Percentiles rank a stretch among this genome's conserved stretches.
These are phyloP conservation scores for Talaromyces sp. DNA, from an alignment of 2,329 filamentous ascomycete species.

Conservation along the genomic window DNA sequence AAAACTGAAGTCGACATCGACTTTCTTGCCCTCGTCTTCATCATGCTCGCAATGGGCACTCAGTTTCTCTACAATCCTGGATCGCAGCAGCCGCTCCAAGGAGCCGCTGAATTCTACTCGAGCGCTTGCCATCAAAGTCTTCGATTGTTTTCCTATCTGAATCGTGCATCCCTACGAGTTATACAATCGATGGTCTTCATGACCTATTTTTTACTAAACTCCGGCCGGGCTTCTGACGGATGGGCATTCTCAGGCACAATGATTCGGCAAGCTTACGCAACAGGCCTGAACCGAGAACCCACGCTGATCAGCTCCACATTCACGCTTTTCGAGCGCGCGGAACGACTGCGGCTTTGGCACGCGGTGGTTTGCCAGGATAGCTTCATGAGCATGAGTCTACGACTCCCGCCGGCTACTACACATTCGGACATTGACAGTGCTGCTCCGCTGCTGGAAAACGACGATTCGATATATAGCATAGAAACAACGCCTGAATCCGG, in stretches of 20 bases:
- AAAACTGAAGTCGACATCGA: slow-evolving; percentile 8
- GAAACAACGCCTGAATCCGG: neutral
- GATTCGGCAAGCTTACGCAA: slow-evolving; percentile 11
- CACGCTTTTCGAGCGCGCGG: slow-evolving; percentile 7
- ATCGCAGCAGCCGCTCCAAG: neutral
- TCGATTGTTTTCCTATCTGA: slow-evolving; percentile 12
- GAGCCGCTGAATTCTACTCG: slow-evolving; percentile 12
- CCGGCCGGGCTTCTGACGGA: slow-evolving; percentile 10
- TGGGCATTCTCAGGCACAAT: slow-evolving; percentile 13
- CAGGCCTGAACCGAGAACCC: slow-evolving; percentile 11
- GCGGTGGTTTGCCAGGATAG: slow-evolving; percentile 12
- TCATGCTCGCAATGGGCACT: slow-evolving; percentile 13
- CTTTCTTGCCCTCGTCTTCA: slow-evolving; percentile 13
- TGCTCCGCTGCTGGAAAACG: slow-evolving; percentile 8
- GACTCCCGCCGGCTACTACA: slow-evolving; percentile 8
- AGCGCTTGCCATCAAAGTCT: slow-evolving; percentile 13
- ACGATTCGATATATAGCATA: slow-evolving; percentile 8
- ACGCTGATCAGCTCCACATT: slow-evolving; percentile 8
- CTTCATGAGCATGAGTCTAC: slow-evolving; percentile 14
- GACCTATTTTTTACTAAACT: slow-evolving; percentile 13
- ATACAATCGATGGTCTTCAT: slow-evolving; percentile 13
- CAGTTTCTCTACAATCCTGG: slow-evolving; percentile 10
- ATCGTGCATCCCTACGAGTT: slow-evolving; percentile 10
- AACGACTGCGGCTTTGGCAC: slow-evolving; percentile 11
- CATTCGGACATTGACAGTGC: slow-evolving; percentile 11